These are phyloP conservation scores for Beauveria brongniartii DNA, from an alignment of 2,329 filamentous ascomycete genomes.

Conservation along the genomic window DNA sequence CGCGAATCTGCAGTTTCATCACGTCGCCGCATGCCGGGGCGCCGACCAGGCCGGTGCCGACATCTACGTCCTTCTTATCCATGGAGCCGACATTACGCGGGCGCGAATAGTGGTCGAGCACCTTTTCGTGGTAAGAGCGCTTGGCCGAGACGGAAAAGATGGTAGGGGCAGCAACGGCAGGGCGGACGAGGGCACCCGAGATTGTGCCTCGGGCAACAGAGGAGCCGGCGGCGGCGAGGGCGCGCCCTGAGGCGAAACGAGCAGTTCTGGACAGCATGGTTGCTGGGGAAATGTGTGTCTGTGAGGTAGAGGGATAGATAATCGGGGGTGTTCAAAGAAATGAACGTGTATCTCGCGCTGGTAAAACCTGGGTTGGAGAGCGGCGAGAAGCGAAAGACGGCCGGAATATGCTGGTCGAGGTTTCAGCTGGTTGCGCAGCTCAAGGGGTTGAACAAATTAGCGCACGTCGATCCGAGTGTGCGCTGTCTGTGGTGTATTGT, in stretches of 20 bases:
- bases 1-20: constrained; percentile 74
- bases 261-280: constrained; percentile 42
- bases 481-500: not conserved
- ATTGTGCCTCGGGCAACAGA: constrained; percentile 21
- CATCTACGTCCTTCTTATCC: constrained; percentile 68
- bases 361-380: constrained; percentile 1
- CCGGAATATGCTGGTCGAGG: not conserved
- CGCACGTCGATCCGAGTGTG: not conserved
- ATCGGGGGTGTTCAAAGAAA: constrained; percentile 9
- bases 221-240: constrained; percentile 30
- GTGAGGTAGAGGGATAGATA: not conserved
- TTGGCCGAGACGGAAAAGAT: constrained; percentile 31
- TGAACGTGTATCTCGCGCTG: not conserved
- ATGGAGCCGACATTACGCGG: constrained; percentile 49
- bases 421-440: constrained; percentile 8
- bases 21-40: constrained; percentile 85
- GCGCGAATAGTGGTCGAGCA: constrained; percentile 42
- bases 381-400: constrained; percentile 12
- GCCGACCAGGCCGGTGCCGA: constrained; percentile 86
- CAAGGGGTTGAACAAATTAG: constrained; percentile 4
- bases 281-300: constrained; percentile 8
- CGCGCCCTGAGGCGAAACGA: constrained; percentile 35
- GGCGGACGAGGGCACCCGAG: constrained; percentile 24
- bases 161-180: constrained; percentile 33
- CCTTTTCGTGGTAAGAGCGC: constrained; percentile 46